A percentile compares a stretch with the other conserved stretches of the same genome.
Conservation (phyloP, 1,139 yeast genomes). For the Keqinozyma sinolaborantium region DNA sequence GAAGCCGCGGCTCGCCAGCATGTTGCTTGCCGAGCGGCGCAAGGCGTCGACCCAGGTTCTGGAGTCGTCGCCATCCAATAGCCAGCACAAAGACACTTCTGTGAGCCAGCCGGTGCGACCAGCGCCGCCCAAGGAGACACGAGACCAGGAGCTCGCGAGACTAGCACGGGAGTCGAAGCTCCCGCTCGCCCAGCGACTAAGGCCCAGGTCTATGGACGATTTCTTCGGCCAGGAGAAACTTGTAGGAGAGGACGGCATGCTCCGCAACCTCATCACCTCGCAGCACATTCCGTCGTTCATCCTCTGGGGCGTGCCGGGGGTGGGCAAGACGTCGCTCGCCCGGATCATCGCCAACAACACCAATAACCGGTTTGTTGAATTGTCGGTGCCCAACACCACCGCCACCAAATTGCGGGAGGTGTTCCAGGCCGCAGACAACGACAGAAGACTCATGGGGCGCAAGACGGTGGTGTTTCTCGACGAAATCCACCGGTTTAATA, state of each 20-base stretch:
- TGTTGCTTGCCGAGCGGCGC: conserved; percentile 30
- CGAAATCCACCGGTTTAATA: conserved; percentile 89
- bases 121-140: background rate
- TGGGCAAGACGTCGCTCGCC: conserved; percentile 83
- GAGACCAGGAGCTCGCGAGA: conserved; percentile 12
- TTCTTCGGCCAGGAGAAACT: conserved; percentile 86
- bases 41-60: conserved; percentile 4
- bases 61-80: background rate
- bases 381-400: conserved; percentile 82
- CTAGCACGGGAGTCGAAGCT: conserved; percentile 45
- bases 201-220: conserved; percentile 73
- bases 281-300: conserved; percentile 78
- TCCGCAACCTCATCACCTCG: conserved; percentile 62
- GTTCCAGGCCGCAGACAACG: conserved; percentile 72
- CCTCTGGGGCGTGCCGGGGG: conserved; percentile 96
- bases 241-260: conserved; percentile 68
- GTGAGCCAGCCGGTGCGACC: background rate
- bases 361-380: conserved; percentile 64
- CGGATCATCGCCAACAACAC: conserved; percentile 56
- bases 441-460: conserved; percentile 59
- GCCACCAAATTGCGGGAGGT: conserved; percentile 67
- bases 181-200: conserved; percentile 84
- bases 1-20: conserved; percentile 20
- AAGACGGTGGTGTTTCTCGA: conserved; percentile 82
- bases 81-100: background rate